Evolutionary conservation across 345 rosid genomes (phyloP), one percentile per base, ranked within the genome.

Genomic region (Brassica nigra): DNA sequence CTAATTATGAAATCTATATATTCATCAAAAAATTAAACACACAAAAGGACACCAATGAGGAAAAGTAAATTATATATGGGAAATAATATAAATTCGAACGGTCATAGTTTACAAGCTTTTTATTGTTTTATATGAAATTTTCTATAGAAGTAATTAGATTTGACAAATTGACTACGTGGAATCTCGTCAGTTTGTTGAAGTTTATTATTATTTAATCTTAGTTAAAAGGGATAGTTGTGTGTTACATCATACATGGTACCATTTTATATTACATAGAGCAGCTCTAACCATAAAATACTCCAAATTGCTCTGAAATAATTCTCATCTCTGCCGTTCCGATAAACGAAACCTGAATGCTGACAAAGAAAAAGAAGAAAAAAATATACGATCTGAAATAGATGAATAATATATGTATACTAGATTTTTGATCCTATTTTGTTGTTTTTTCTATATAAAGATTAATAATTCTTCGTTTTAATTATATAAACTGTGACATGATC

Each of bases 161-260:
- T 80, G 79, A 52, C 71, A 68, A 74, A 42, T 75, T 62, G 47
- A 75, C 67, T 75, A 80, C 80, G 80, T 80, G 80, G 79, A 80
- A 39, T 75, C 80, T 80, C 63, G 80, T 75, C 80, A 80, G 54
- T 14, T 63, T 63, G 79, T 74, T 70, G 72, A 69, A 70, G 29
- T 62, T 3, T 14, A 63, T 54, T 62, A 1, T 62, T 74, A 74
- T 62, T 31, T 55, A 68, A 29, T 80, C 44, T 4, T 8, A 18
- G 54, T 70, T 80, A 54, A 64, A 42, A 70, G 37, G 66, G 79
- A 75, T 75, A 80, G 37, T 23, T 23, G 65, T 28, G 28, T 80
- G 71, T 52, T 62, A 54, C 76, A 80, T 74, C 75, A 75, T 78
- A 70, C 47, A 52, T 79, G 68, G 28, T 34, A 68, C 31, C 8